A percentile compares a stretch with the other conserved stretches of the same genome.
phyloP scores from a whole-genome alignment of 2,329 filamentous ascomycete species.

The Apiospora koreana region DNA sequence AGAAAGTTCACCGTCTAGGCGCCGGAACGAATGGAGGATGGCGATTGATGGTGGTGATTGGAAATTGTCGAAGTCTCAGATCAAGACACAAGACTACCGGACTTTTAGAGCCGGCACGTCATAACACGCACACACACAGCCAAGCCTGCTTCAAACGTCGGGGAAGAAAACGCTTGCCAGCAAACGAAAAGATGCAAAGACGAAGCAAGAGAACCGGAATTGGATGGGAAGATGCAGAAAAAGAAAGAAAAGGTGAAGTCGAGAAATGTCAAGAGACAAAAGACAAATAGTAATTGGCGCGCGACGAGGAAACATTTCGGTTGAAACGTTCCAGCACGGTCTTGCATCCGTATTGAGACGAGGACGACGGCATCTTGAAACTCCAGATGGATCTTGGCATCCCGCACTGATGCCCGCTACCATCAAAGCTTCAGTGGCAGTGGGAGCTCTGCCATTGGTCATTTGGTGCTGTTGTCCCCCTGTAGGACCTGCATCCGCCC shows the following conservation, averaged over 20 bases:
- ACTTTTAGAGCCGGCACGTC: neutral
- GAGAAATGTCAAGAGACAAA: neutral
- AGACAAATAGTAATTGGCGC: neutral
- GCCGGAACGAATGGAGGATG: neutral
- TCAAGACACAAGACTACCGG: neutral
- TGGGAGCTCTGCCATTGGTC: neutral
- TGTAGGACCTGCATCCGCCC: neutral
- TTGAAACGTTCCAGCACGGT: constrained; percentile 7
- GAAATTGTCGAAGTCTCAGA: neutral
- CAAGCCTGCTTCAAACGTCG: neutral
- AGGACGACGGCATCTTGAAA: constrained; percentile 4
- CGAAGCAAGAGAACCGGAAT: neutral
- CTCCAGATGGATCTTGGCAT: constrained; percentile 1
- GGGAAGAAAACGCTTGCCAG: constrained; percentile 1
- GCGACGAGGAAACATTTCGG: neutral
- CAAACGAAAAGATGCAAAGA: neutral
- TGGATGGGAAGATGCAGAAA: neutral
- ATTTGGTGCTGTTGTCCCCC: neutral
- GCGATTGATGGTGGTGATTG: neutral
- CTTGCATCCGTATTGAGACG: constrained; percentile 5
- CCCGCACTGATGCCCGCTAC: neutral
- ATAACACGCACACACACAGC: neutral
- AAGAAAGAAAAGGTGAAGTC: neutral
- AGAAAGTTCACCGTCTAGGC: neutral
- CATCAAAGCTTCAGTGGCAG: neutral